phyloP scores from a whole-genome alignment of 1,284 basidiomycete genomes.

The Earliella scabrosa region DNA sequence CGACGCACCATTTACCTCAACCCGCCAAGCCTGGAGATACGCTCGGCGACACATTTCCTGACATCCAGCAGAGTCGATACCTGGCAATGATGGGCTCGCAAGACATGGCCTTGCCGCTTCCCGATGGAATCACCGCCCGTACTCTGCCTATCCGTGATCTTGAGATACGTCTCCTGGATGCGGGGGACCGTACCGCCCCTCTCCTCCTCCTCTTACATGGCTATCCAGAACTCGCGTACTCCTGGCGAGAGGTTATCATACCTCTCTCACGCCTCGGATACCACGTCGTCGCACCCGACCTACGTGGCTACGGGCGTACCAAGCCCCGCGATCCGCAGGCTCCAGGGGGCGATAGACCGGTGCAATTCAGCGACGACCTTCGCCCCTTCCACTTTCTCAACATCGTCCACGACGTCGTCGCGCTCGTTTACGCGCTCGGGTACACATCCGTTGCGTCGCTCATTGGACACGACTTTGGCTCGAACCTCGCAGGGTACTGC shows the following conservation, averaged over 20 bases:
- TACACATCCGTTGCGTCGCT: slow-evolving; percentile 50
- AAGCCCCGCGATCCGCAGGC: slow-evolving; percentile 21
- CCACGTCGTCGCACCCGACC: slow-evolving; percentile 41
- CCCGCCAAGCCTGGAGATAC: too few relatives aligned
- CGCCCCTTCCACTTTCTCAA: slow-evolving; percentile 54
- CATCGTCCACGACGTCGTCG: slow-evolving; percentile 53
- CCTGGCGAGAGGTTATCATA: slow-evolving; percentile 60
- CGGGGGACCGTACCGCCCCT: slow-evolving; percentile 40
- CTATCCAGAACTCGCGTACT: slow-evolving; percentile 68
- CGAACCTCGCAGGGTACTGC: slow-evolving; percentile 53
- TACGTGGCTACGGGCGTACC: slow-evolving; percentile 39
- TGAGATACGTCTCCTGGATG: slow-evolving; percentile 56
- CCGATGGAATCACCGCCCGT: slow-evolving; percentile 23
- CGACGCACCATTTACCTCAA: too few relatives aligned
- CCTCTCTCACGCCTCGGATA: slow-evolving; percentile 49
- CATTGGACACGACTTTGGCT: slow-evolving; percentile 67
- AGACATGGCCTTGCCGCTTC: neutral
- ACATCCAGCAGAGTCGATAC: too few relatives aligned
- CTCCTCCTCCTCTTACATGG: slow-evolving; percentile 66
- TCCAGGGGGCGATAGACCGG: slow-evolving; percentile 12
- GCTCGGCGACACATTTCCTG: too few relatives aligned
- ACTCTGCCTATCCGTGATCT: slow-evolving; percentile 43
- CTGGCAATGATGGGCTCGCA: neutral
- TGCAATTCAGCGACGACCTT: slow-evolving; percentile 53
- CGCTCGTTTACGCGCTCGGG: slow-evolving; percentile 55